Base-by-base conservation (phyloP, 2,329 filamentous ascomycete genomes). In the Neodidymelliopsis sp. region DNA sequence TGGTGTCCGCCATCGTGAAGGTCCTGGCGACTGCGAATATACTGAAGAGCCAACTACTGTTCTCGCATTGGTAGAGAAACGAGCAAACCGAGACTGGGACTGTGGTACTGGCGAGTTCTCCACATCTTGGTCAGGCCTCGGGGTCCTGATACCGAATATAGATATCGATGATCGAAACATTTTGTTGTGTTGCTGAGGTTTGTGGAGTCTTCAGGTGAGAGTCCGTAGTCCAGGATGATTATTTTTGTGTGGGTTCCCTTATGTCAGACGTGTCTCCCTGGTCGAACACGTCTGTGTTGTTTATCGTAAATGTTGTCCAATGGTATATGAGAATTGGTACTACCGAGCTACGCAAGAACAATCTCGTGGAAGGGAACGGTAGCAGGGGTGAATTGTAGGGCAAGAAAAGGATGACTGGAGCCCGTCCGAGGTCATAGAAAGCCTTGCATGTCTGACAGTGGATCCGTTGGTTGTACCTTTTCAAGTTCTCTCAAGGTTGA, bases 161-260 rank as follows among this genome's bases (percentile, higher is more conserved):
- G 47, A 50, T 29, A 71, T 66, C 33, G 64, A 60, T 47, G 67
- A 66, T 33, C 66, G 54, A 57, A 69, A 69, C 68, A 71, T 71
- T 36, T 40, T 60, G 46, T 38, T 49, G 33, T 45, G 48, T 33
- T 24, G 33, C 27, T 18, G 28, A 29, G 31, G 28, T 40, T 40
- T 34, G 23, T 46, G 45, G 52, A 48, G 28, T 49, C 53, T 51
- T 50, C 50, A 55, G 49, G 50, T 49, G 42, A 27, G 16, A 23
- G 31, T 49, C 36, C 49, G 39, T 38, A 45, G 41, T 23, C 31
- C 37, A 20, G 49, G 45, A 34, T 48, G 52, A 55, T 52, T 44
- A 53, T 48, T 56, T 53, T 56, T 46, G 50, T 53, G 49, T 51
- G 44, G 23, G 37, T 53, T 60, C 33, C 62, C 62, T 68, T 70